Percentiles rank a stretch among this genome's conserved stretches.
Evolutionary conservation across 164 flowering plant genomes (phyloP).

Genomic region (Vitis labrusca): DNA sequence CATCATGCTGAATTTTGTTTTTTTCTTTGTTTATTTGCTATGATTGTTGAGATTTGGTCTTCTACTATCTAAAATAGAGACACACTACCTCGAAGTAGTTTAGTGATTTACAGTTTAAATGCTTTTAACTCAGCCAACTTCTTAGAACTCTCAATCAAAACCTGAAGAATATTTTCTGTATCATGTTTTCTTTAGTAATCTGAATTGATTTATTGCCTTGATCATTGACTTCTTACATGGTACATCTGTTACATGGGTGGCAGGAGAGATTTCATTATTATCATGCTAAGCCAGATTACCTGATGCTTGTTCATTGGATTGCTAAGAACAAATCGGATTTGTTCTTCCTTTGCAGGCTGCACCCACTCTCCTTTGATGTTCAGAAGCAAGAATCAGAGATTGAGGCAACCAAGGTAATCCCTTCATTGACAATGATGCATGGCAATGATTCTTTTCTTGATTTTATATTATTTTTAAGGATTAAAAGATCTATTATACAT

Average conservation of each 20-base stretch:
- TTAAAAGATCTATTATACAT: no score
- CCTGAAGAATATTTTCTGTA: background rate
- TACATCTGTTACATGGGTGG: background rate
- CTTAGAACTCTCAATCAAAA: background rate
- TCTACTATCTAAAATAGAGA: no score
- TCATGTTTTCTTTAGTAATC: background rate
- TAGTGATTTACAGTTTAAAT: no score
- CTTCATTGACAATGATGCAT: background rate
- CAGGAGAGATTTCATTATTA: slow-evolving; percentile 56
- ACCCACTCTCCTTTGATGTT: slow-evolving; percentile 24
- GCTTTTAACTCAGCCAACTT: no score
- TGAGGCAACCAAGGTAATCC: slow-evolving; percentile 32
- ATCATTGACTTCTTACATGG: background rate
- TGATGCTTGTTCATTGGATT: slow-evolving; percentile 57
- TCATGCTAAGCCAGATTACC: slow-evolving; percentile 46
- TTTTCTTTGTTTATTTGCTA: background rate
- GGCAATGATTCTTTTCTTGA: no score
- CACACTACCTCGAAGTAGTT: no score
- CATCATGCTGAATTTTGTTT: background rate
- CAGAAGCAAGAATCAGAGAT: slow-evolving; percentile 26
- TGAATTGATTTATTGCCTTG: background rate
- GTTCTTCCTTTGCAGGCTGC: slow-evolving; percentile 27
- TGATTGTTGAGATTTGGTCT: no score
- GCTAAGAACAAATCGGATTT: slow-evolving; percentile 38
- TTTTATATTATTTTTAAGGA: no score